Conservation (phyloP, 108 stramenopile genomes). For the Conticribra guillardii region DNA sequence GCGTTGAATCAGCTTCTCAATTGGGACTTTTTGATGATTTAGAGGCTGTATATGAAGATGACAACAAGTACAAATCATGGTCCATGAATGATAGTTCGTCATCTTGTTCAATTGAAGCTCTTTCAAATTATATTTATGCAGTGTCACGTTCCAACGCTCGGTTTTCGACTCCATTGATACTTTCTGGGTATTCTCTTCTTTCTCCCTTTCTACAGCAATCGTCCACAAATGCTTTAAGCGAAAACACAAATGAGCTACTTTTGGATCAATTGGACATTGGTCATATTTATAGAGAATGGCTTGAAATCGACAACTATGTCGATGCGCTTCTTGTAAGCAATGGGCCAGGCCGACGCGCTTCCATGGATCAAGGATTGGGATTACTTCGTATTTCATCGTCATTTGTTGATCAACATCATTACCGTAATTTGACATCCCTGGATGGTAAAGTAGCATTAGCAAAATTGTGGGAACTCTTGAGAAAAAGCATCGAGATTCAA, state of each 20-base stretch:
- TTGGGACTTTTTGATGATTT: slow-evolving; percentile 56
- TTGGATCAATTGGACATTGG: slow-evolving; percentile 4
- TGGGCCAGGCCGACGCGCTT: slow-evolving; percentile 72
- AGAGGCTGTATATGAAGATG: neutral
- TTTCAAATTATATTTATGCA: slow-evolving; percentile 60
- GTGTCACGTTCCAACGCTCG: slow-evolving; percentile 68
- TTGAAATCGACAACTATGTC: slow-evolving; percentile 45
- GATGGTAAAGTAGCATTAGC: neutral
- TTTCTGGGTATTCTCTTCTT: slow-evolving; percentile 57
- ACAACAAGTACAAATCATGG: slow-evolving; percentile 5
- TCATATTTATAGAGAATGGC: slow-evolving; percentile 44
- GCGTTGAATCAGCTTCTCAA: slow-evolving; percentile 81
- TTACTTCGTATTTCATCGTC: slow-evolving; percentile 68
- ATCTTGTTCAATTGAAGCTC: slow-evolving; percentile 30
- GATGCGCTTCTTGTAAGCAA: slow-evolving; percentile 65
- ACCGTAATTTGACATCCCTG: slow-evolving; percentile 5
- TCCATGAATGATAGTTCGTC: slow-evolving; percentile 1
- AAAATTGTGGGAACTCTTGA: slow-evolving; percentile 22
- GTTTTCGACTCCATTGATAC: slow-evolving; percentile 60
- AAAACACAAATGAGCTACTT: neutral
- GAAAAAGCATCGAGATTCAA: slow-evolving; percentile 23
- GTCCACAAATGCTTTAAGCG: too few species aligned
- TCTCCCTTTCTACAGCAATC: neutral
- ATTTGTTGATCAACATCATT: slow-evolving; percentile 37
- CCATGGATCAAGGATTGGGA: slow-evolving; percentile 78